Base-by-base conservation (phyloP, 1,139 yeast genomes). In the Pichia sp. region DNA sequence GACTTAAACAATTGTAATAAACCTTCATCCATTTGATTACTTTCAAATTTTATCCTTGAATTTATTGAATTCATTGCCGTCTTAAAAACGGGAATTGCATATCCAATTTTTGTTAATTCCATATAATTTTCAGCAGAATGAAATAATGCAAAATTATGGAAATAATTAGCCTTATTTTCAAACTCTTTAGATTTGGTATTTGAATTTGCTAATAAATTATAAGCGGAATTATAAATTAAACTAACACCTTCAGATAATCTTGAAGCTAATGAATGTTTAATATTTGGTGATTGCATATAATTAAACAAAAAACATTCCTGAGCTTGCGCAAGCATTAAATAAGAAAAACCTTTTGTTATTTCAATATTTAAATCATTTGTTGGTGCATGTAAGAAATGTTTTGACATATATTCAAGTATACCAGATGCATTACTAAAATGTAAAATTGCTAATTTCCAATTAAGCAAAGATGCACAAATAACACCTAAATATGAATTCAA, bases 361-460 rank as follows among this genome's bases (percentile, higher is more conserved):
- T 83, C 79, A 45, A 84, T 86, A 50, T 78, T 73, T 50, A 90
- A 69, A 64, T 92, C 98, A 4, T 76, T 72, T 6, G 92, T 81
- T 0, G 97, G 97, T 0, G 97, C 95, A 68, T 90, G 95, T 42
- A 90, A 69, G 63, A 92, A 92, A 66, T 86, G 86, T 57, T 86
- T 92, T 44, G 83, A 75, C 35, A 90, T 72, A 57, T 79, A 87
- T 54, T 77, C 75, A 59, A 77, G 84, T 27, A 89, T 75, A 0
- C 96, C 95, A 1, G 95, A 85, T 2, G 96, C 82, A 53, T 82
- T 84, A 56, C 88, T 88, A 57, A 85, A 78, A 45, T 72, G 66
- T 45, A 76, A 77, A 54, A 83, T 74, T 0, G 89, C 74, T n/a
- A 69, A 68, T 56, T 86, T 88, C 51, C 74, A 66, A 53, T 79